Evolutionary conservation across 495 filamentous ascomycete species (phyloP), one percentile per base, ranked within the genome.

Genomic region (Aspergillus baeticus): DNA sequence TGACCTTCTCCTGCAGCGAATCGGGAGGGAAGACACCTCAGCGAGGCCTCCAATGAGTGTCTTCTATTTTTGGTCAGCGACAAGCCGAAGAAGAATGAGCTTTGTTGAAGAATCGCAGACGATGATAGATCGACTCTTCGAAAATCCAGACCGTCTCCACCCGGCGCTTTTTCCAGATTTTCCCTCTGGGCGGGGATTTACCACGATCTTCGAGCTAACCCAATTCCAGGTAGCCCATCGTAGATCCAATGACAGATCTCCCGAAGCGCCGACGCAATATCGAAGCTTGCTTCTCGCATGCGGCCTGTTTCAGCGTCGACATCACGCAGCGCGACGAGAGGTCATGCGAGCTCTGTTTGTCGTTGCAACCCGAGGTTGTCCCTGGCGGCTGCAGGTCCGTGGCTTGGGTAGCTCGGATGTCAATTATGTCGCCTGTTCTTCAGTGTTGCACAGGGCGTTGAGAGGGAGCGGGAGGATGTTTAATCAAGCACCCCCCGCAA

Each of bases 361-460:
- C 22, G 22, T 35, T 58, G 26, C 29, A 49, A 55, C 63, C 64
- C 68, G 62, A 62, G 63, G 63, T 72, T 65, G 69, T 29, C 4
- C 26, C 26, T 29, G 26, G 26, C 26, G 26, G 3, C 26, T 29
- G 26, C 26, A 29, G 26, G 26, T 29, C 26, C 3, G 26, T 29
- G 26, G 26, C 26, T 29, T 29, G 26, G 8, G 26, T 29, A 29
- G 26, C 26, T 29, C 26, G 8, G 26, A 29, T 3, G 26, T 29
- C 8, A 29, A 29, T 29, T 29, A 8, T 29, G 4, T 8, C 8
- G 8, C 26, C 26, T 72, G 65, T 72, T 71, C 68, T 72, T n/a
- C n/a, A n/a, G n/a, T n/a, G n/a, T n/a, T n/a, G n/a, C n/a, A n/a
- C n/a, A n/a, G n/a, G n/a, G n/a, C n/a, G n/a, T n/a, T n/a, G n/a